These are phyloP conservation scores for Candida pseudofarinosa DNA, from an alignment of 805 yeast genomes.

Conservation along the genomic window DNA sequence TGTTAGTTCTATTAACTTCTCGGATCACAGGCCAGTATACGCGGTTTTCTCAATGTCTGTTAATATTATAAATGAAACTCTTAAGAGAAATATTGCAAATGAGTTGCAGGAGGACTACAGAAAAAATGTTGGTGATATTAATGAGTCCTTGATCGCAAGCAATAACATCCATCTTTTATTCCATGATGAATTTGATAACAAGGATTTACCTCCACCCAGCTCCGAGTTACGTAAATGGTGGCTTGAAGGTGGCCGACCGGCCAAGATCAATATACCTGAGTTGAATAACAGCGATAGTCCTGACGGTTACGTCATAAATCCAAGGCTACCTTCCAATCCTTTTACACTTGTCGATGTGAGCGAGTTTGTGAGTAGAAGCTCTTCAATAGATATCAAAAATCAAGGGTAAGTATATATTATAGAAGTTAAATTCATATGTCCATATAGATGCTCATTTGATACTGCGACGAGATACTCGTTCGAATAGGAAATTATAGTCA, in stretches of 20 bases:
- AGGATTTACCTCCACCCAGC: conserved; percentile 81
- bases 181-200: conserved; percentile 22
- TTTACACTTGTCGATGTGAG: conserved; percentile 51
- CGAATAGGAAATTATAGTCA: too few relatives aligned
- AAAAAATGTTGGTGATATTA: conserved; percentile 43
- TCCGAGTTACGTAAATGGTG: conserved; percentile 87
- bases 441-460: too few relatives aligned
- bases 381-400: conserved; percentile 6
- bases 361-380: conserved; percentile 41
- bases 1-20: conserved; percentile 54
- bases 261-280: conserved; percentile 57
- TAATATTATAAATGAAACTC: conserved; percentile 59
- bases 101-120: conserved; percentile 56
- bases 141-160: conserved; percentile 28
- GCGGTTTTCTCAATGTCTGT: conserved; percentile 65
- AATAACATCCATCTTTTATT: conserved; percentile 20
- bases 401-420: conserved; percentile 1
- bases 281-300: conserved; percentile 26
- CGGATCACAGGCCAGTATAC: conserved; percentile 90
- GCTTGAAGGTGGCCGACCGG: conserved; percentile 73
- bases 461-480: too few relatives aligned
- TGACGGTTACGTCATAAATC: conserved; percentile 52
- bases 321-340: conserved; percentile 68
- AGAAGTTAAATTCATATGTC: neutral
- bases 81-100: conserved; percentile 51